These are phyloP conservation scores for Voacanga thouarsii DNA, from an alignment of 257 asterid species.

Conservation along the genomic window DNA sequence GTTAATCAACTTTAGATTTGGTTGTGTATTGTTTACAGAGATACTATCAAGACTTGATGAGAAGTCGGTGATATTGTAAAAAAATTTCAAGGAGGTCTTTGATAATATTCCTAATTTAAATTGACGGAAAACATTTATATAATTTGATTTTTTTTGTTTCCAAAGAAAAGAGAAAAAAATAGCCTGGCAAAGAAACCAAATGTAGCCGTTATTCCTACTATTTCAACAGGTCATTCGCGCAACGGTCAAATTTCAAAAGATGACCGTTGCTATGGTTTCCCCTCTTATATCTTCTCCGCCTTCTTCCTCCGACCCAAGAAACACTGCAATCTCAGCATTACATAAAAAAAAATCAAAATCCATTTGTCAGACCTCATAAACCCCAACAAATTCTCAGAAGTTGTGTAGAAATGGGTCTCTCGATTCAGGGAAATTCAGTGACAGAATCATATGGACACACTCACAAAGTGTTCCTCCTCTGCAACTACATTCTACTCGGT, in stretches of 20 bases:
- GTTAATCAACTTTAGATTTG: too few relatives aligned
- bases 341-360: not conserved
- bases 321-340: not conserved
- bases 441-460: constrained; percentile 21
- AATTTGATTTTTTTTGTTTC: too few relatives aligned
- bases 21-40: too few relatives aligned
- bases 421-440: constrained; percentile 13
- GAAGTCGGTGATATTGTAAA: too few relatives aligned
- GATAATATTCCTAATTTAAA: too few relatives aligned
- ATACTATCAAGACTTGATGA: too few relatives aligned
- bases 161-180: not conserved
- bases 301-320: not conserved
- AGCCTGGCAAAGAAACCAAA: not conserved
- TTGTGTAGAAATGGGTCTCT: constrained; percentile 18
- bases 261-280: not conserved
- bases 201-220: not conserved
- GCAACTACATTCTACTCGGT: constrained; percentile 40
- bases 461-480: constrained; percentile 31
- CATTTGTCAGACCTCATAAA: not conserved
- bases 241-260: constrained; percentile 14
- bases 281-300: not conserved
- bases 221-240: not conserved
- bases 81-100: too few relatives aligned
- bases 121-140: too few relatives aligned
- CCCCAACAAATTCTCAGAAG: not conserved